Evolutionary conservation across 768 basidiomycete species (phyloP).

Genomic region (Lentinula guzmanii): DNA sequence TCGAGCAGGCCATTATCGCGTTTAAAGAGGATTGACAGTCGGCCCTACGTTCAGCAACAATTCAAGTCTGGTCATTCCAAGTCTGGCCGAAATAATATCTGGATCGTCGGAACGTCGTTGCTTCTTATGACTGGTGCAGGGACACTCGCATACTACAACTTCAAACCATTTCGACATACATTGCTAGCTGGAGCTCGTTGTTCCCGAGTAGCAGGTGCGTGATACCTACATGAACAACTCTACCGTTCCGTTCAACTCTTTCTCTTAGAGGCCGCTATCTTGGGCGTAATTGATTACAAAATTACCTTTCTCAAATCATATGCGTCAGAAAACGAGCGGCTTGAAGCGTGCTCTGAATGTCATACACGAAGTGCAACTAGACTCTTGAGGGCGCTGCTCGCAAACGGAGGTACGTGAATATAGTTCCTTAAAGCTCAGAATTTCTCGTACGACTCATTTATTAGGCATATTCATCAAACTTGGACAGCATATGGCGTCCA

Average conservation of each 20-base stretch:
- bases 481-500: slow-evolving; percentile 53
- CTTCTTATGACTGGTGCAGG: slow-evolving; percentile 1
- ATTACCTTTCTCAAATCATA: slow-evolving; percentile 52
- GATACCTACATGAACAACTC: not conserved
- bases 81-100: not conserved
- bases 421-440: not conserved
- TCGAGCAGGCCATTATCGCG: not conserved
- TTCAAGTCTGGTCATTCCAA: not conserved
- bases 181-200: slow-evolving; percentile 73
- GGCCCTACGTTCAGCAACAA: not conserved
- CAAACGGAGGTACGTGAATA: slow-evolving; percentile 67
- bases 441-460: not conserved
- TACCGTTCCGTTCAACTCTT: slow-evolving; percentile 10
- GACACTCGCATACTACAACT: slow-evolving; percentile 54
- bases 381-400: slow-evolving; percentile 76
- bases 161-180: slow-evolving; percentile 70
- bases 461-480: slow-evolving; percentile 81
- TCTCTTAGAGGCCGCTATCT: slow-evolving; percentile 49
- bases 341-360: slow-evolving; percentile 63
- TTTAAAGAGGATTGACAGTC: not conserved
- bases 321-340: slow-evolving; percentile 40
- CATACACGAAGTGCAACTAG: slow-evolving; percentile 79
- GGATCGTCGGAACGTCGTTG: not conserved
- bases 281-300: slow-evolving; percentile 70
- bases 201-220: slow-evolving; percentile 66